A percentile compares a stretch with the other conserved stretches of the same genome.
Evolutionary conservation across 306 rosid genomes (phyloP).

Genomic region (Benincasa hispida): DNA sequence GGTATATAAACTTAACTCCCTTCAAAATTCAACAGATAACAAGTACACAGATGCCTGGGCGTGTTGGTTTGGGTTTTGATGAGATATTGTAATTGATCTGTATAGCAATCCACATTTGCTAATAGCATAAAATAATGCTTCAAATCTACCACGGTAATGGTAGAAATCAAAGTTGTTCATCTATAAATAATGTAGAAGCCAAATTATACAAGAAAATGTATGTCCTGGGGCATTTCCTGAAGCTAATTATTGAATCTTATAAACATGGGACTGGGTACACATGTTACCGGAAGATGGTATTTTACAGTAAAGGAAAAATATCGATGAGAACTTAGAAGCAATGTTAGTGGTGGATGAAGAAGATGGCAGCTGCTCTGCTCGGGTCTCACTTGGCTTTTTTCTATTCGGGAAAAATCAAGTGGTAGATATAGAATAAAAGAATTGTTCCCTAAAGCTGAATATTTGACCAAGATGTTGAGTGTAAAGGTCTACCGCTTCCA

Average conservation of each 20-base stretch:
- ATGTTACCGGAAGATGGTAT: neutral
- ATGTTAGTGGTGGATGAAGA: neutral
- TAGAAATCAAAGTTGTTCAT: neutral
- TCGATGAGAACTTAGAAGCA: neutral
- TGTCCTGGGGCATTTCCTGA: neutral
- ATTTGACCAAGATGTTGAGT: constrained; percentile 25
- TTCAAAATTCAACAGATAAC: too few species aligned
- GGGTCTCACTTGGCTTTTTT: neutral
- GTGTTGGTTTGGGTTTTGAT: neutral
- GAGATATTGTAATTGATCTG: neutral
- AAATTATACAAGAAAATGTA: constrained; percentile 7
- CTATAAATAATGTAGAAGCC: constrained; percentile 8
- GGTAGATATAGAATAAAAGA: constrained; percentile 15
- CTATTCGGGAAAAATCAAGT: constrained; percentile 14
- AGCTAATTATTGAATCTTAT: constrained; percentile 6
- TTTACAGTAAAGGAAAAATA: constrained; percentile 4
- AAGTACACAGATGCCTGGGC: too few species aligned
- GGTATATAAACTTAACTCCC: too few species aligned
- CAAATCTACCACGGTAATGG: neutral
- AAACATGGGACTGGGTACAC: constrained; percentile 1
- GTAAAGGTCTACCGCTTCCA: constrained; percentile 26
- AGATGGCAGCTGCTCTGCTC: neutral
- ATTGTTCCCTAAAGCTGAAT: constrained; percentile 17
- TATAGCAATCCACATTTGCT: neutral
- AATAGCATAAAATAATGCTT: neutral